phyloP scores from a whole-genome alignment of 2,329 filamentous ascomycete species.

The Bretziella fagacearum region DNA sequence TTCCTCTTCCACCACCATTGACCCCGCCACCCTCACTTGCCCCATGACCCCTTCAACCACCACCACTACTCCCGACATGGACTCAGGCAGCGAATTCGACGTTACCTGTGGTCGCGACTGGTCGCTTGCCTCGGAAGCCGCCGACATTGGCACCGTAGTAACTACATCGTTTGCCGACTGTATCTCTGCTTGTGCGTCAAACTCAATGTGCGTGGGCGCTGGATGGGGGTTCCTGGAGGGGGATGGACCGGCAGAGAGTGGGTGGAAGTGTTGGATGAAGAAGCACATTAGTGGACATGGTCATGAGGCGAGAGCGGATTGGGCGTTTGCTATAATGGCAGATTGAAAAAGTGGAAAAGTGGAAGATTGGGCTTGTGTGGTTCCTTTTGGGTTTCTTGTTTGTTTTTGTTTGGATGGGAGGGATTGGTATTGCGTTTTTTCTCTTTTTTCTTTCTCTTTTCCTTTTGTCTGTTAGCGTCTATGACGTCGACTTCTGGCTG shows the following conservation, averaged over 20 bases:
- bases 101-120: slow-evolving; percentile 32
- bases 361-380: background rate
- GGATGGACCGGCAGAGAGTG: slow-evolving; percentile 18
- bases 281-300: slow-evolving; percentile 20
- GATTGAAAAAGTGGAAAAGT: slow-evolving; percentile 1
- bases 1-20: slow-evolving; percentile 14
- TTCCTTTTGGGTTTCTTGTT: background rate
- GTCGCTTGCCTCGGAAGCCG: slow-evolving; percentile 21
- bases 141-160: slow-evolving; percentile 22
- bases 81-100: no score
- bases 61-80: slow-evolving; percentile 21
- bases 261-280: slow-evolving; percentile 30
- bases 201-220: slow-evolving; percentile 26
- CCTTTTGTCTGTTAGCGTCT: background rate
- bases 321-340: slow-evolving; percentile 28
- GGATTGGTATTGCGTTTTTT: background rate
- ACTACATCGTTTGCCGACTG: slow-evolving; percentile 28
- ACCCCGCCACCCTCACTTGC: slow-evolving; percentile 24
- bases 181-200: slow-evolving; percentile 28
- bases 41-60: slow-evolving; percentile 26
- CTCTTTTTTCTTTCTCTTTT: slow-evolving; percentile 3
- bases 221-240: slow-evolving; percentile 29
- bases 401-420: background rate
- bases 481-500: no score
- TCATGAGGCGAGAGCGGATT: slow-evolving; percentile 22